These are phyloP conservation scores for Exophiala sideris DNA, from an alignment of 2,329 filamentous ascomycete species.

Conservation along the genomic window DNA sequence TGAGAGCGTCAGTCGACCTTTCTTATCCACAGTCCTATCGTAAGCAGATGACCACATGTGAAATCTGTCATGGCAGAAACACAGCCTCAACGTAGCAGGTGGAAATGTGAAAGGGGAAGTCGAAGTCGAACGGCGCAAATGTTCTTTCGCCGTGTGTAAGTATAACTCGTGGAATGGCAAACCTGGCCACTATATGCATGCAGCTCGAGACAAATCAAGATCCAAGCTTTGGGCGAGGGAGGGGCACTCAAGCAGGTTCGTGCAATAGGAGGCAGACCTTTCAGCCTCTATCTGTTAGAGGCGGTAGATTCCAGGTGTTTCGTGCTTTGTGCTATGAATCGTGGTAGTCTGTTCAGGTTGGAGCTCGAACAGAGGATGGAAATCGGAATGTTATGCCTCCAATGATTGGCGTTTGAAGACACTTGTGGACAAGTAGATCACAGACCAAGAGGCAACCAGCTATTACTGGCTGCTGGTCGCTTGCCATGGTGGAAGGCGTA, in stretches of 20 bases:
- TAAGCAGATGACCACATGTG: slow-evolving; percentile 12
- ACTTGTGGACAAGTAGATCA: slow-evolving; percentile 1
- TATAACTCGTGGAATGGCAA: slow-evolving; percentile 15
- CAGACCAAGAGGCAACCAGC: slow-evolving; percentile 10
- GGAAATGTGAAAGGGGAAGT: not conserved
- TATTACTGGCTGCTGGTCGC: not conserved
- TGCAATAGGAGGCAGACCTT: slow-evolving; percentile 15
- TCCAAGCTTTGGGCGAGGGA: slow-evolving; percentile 14
- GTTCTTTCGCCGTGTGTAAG: slow-evolving; percentile 11
- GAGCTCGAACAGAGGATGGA: slow-evolving; percentile 8
- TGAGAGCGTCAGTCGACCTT: slow-evolving; percentile 4
- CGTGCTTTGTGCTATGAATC: slow-evolving; percentile 4
- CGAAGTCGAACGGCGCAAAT: slow-evolving; percentile 15
- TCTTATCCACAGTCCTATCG: slow-evolving; percentile 12
- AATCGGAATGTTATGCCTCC: slow-evolving; percentile 4
- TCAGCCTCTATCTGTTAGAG: slow-evolving; percentile 20
- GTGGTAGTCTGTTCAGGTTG: slow-evolving; percentile 5
- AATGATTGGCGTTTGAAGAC: slow-evolving; percentile 5
- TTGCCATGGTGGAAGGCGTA: slow-evolving; percentile 9
- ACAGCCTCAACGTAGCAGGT: slow-evolving; percentile 2
- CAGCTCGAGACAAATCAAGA: slow-evolving; percentile 17
- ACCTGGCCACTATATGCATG: slow-evolving; percentile 12
- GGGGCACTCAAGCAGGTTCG: slow-evolving; percentile 3
- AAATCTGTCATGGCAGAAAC: slow-evolving; percentile 11
- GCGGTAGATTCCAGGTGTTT: slow-evolving; percentile 15